Percentiles rank a stretch among this genome's conserved stretches.
Evolutionary conservation across 2,329 filamentous ascomycete genomes (phyloP).

Genomic region (Parastagonospora nodorum): DNA sequence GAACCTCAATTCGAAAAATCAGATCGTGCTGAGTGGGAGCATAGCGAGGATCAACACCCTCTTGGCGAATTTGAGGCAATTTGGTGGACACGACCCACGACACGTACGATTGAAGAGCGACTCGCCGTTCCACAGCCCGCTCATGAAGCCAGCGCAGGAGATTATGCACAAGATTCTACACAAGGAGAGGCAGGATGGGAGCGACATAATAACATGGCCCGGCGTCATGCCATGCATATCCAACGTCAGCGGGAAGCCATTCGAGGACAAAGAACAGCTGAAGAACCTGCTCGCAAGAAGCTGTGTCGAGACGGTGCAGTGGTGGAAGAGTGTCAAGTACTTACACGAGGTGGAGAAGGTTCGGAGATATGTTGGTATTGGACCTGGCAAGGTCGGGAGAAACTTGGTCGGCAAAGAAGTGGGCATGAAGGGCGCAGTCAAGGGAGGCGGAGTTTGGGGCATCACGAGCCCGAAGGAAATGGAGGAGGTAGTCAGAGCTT

Average conservation of each 20-base stretch:
- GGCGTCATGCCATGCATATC: constrained; percentile 78
- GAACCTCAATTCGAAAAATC: constrained; percentile 94
- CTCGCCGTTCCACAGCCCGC: constrained; percentile 86
- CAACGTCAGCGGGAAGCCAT: constrained; percentile 83
- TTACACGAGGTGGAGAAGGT: constrained; percentile 83
- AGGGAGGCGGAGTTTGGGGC: constrained; percentile 91
- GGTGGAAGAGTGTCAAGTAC: constrained; percentile 94
- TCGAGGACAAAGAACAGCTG: constrained; percentile 72
- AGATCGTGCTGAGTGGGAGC: constrained; percentile 90
- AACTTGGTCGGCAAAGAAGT: constrained; percentile 96
- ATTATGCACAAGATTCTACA: constrained; percentile 73
- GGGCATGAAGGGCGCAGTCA: constrained; percentile 80
- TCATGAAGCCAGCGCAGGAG: constrained; percentile 83
- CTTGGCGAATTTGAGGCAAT: constrained; percentile 83
- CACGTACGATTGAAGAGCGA: constrained; percentile 86
- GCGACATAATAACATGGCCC: constrained; percentile 76
- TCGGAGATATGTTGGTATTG: constrained; percentile 86
- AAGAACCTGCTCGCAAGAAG: constrained; percentile 79
- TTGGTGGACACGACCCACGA: constrained; percentile 87
- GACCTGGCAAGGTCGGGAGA: constrained; percentile 89
- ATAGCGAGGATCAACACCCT: constrained; percentile 81
- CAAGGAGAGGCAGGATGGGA: constrained; percentile 58
- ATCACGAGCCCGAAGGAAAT: constrained; percentile 74
- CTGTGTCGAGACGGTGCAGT: constrained; percentile 88
- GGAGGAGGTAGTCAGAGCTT: constrained; percentile 51